Evolutionary conservation across 2,329 filamentous ascomycete genomes (phyloP).

Genomic region (Davidsoniella virescens): DNA sequence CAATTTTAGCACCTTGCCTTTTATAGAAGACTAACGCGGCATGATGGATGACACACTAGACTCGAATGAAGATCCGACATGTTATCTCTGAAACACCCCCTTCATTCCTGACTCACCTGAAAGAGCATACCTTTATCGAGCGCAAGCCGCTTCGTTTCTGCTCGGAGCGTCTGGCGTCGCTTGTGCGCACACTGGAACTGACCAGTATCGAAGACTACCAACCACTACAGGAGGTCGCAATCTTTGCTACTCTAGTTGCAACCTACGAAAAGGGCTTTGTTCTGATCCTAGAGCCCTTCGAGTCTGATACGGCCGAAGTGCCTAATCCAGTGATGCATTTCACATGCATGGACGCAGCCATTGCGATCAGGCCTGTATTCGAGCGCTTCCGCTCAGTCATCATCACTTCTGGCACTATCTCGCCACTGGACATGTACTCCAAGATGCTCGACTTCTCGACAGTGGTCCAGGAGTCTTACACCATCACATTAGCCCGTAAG

Average conservation of each 20-base stretch:
- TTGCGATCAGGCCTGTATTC: slow-evolving; percentile 94
- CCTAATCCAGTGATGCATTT: slow-evolving; percentile 96
- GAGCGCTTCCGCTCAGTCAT: slow-evolving; percentile 96
- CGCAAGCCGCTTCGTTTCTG: slow-evolving; percentile 91
- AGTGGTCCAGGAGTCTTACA: slow-evolving; percentile 91
- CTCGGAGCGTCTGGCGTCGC: slow-evolving; percentile 80
- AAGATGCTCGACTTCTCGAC: slow-evolving; percentile 93
- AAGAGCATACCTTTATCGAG: slow-evolving; percentile 94
- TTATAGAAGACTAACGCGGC: background rate
- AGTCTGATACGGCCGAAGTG: slow-evolving; percentile 87
- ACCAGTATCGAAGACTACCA: slow-evolving; percentile 98
- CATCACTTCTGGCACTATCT: slow-evolving; percentile 94
- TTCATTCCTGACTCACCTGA: slow-evolving; percentile 82
- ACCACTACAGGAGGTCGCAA: slow-evolving; percentile 90
- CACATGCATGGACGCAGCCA: slow-evolving; percentile 89
- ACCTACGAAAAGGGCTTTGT: slow-evolving; percentile 96
- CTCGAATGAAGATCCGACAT: slow-evolving; percentile 93
- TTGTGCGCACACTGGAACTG: slow-evolving; percentile 86
- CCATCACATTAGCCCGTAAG: slow-evolving; percentile 81
- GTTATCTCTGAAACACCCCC: slow-evolving; percentile 94
- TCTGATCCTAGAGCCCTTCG: slow-evolving; percentile 91
- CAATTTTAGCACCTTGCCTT: no score
- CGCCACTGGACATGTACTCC: slow-evolving; percentile 94
- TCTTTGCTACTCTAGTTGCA: slow-evolving; percentile 86
- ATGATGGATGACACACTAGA: slow-evolving; percentile 30